Percentiles rank a stretch among this genome's conserved stretches.
Conservation (phyloP, 2,329 filamentous ascomycete genomes). For the Trichophyton rubrum region DNA sequence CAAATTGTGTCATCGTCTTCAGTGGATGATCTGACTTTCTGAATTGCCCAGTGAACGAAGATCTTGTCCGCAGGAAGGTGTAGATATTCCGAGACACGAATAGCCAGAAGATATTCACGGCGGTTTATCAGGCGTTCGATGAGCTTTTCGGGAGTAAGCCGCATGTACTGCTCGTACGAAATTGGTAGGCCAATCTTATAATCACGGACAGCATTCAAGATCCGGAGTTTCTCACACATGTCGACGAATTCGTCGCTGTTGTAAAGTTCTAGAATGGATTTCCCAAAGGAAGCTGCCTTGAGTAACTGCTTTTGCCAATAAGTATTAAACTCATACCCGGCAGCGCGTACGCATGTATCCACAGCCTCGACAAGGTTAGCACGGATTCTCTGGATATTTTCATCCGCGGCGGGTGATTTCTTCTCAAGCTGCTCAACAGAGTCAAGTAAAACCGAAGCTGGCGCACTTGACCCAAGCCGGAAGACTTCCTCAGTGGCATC, state of each 20-base stretch:
- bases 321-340: slow-evolving; percentile 78
- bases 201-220: slow-evolving; percentile 82
- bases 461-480: slow-evolving; percentile 71
- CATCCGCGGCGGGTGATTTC: slow-evolving; percentile 92
- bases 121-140: slow-evolving; percentile 75
- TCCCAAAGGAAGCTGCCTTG: slow-evolving; percentile 95
- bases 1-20: slow-evolving; percentile 85
- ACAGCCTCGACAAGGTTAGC: slow-evolving; percentile 82
- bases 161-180: slow-evolving; percentile 87
- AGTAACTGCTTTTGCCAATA: slow-evolving; percentile 92
- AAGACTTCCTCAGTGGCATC: slow-evolving; percentile 81
- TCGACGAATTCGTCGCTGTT: slow-evolving; percentile 98
- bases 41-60: slow-evolving; percentile 92
- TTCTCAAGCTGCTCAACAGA: slow-evolving; percentile 82
- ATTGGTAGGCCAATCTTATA: slow-evolving; percentile 83
- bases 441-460: slow-evolving; percentile 85
- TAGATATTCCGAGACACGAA: slow-evolving; percentile 78
- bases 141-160: slow-evolving; percentile 79
- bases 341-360: slow-evolving; percentile 83
- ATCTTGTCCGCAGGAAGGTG: slow-evolving; percentile 77
- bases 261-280: slow-evolving; percentile 92
- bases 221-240: slow-evolving; percentile 87
- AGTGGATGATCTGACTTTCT: slow-evolving; percentile 75
- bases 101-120: slow-evolving; percentile 78
- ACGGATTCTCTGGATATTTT: slow-evolving; percentile 90